Evolutionary conservation across 2,329 filamentous ascomycete species (phyloP).

Genomic region (Botrytis cinerea): DNA sequence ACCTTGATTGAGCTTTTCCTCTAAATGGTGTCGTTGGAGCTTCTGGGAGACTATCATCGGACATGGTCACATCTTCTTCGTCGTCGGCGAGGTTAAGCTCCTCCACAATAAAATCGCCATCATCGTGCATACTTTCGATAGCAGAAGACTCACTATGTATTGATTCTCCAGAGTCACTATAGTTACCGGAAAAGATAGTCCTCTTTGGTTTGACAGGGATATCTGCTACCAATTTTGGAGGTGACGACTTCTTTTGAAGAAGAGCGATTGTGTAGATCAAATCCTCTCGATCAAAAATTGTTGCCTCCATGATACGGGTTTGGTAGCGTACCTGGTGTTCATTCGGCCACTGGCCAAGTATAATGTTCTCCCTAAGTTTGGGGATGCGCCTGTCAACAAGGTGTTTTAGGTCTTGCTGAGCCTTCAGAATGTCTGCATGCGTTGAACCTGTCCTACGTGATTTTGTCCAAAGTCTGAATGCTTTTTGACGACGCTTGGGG

Average conservation of each 20-base stretch:
- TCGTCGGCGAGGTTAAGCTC: constrained; percentile 36
- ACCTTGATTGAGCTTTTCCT: neutral
- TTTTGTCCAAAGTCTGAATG: constrained; percentile 60
- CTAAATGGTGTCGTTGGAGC: constrained; percentile 4
- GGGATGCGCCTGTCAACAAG: constrained; percentile 53
- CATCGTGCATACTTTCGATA: constrained; percentile 47
- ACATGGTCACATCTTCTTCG: constrained; percentile 33
- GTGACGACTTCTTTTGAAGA: constrained; percentile 48
- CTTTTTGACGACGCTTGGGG: constrained; percentile 56
- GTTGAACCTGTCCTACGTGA: constrained; percentile 49
- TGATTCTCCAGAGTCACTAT: constrained; percentile 35
- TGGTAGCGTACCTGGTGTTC: constrained; percentile 55
- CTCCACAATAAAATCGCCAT: constrained; percentile 53
- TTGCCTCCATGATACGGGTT: constrained; percentile 63
- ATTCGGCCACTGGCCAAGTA: constrained; percentile 54
- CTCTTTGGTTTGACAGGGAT: constrained; percentile 26
- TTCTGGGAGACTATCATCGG: constrained; percentile 4
- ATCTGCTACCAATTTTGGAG: constrained; percentile 39
- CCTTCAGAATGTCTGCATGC: constrained; percentile 47
- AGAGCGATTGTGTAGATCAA: constrained; percentile 53
- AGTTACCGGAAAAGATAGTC: constrained; percentile 19
- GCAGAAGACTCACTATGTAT: constrained; percentile 32
- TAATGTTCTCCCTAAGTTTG: constrained; percentile 57
- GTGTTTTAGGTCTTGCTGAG: constrained; percentile 47
- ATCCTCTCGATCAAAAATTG: constrained; percentile 61